phyloP scores from a whole-genome alignment of 2,329 filamentous ascomycete genomes.

The Chrysoporthe austroafricana region DNA sequence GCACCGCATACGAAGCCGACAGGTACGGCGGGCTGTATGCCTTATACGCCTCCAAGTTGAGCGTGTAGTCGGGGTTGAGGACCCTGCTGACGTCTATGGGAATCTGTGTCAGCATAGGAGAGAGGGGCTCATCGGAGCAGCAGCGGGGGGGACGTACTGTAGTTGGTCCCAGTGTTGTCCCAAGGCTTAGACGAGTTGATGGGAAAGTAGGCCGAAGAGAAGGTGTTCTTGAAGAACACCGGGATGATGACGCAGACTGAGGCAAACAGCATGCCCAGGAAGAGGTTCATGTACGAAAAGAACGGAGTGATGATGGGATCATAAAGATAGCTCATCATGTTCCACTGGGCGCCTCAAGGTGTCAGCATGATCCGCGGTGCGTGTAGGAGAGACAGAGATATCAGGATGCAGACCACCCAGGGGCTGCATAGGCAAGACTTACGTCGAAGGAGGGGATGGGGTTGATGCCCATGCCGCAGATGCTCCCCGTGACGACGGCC shows the following conservation, averaged over 20 bases:
- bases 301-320: conserved; percentile 50
- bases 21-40: conserved; percentile 35
- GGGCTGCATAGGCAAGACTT: conserved; percentile 36
- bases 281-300: conserved; percentile 65
- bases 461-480: conserved; percentile 41
- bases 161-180: conserved; percentile 52
- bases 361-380: conserved; percentile 1
- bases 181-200: conserved; percentile 57
- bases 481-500: conserved; percentile 38
- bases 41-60: conserved; percentile 33
- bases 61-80: conserved; percentile 24
- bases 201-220: conserved; percentile 46
- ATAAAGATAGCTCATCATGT: conserved; percentile 19
- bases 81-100: conserved; percentile 12
- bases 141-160: conserved; percentile 43
- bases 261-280: conserved; percentile 59
- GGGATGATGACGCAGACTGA: conserved; percentile 56
- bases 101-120: neutral
- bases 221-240: conserved; percentile 23
- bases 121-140: neutral
- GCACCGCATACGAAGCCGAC: conserved; percentile 27
- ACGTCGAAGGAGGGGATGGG: conserved; percentile 47
- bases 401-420: conserved; percentile 20
- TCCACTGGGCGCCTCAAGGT: conserved; percentile 13
- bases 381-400: neutral